Percentiles rank a stretch among this genome's conserved stretches.
Evolutionary conservation across 805 yeast species (phyloP).

Genomic region (Suhomyces prunicola): DNA sequence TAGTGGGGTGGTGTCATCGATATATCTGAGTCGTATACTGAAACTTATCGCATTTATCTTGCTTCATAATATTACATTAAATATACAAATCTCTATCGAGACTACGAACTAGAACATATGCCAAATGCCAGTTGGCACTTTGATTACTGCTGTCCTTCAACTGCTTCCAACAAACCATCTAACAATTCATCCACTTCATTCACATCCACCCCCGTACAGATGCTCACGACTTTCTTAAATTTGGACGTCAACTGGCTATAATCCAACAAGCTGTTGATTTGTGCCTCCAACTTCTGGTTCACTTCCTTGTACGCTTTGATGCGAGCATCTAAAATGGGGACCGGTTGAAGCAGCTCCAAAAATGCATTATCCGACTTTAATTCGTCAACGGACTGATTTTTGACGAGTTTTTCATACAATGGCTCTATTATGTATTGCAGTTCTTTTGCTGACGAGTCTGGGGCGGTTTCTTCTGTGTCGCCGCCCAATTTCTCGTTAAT

Average conservation of each 20-base stretch:
- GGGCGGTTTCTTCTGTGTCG: constrained; percentile 57
- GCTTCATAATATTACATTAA: not conserved
- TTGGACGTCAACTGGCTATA: constrained; percentile 49
- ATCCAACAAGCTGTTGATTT: constrained; percentile 50
- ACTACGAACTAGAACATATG: not conserved
- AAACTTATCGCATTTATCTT: not conserved
- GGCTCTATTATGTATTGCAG: constrained; percentile 79
- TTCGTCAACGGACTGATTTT: constrained; percentile 23
- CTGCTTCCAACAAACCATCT: constrained; percentile 85
- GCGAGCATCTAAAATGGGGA: constrained; percentile 63
- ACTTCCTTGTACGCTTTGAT: constrained; percentile 76
- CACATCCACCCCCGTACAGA: constrained; percentile 86
- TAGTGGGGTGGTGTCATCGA: too few species aligned
- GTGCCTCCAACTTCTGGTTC: constrained; percentile 50
- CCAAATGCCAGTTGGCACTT: not conserved
- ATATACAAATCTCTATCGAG: not conserved
- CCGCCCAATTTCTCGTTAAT: constrained; percentile 31
- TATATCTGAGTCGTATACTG: too few species aligned
- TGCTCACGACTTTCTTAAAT: constrained; percentile 82
- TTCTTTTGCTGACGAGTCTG: constrained; percentile 51
- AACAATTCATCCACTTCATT: constrained; percentile 75
- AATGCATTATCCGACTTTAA: constrained; percentile 23
- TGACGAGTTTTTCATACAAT: constrained; percentile 50
- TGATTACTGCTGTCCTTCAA: constrained; percentile 57
- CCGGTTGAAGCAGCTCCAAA: constrained; percentile 41